Evolutionary conservation across 192 early-diverging fungal genomes (phyloP).

Genomic region (Umbelopsis isabellina): DNA sequence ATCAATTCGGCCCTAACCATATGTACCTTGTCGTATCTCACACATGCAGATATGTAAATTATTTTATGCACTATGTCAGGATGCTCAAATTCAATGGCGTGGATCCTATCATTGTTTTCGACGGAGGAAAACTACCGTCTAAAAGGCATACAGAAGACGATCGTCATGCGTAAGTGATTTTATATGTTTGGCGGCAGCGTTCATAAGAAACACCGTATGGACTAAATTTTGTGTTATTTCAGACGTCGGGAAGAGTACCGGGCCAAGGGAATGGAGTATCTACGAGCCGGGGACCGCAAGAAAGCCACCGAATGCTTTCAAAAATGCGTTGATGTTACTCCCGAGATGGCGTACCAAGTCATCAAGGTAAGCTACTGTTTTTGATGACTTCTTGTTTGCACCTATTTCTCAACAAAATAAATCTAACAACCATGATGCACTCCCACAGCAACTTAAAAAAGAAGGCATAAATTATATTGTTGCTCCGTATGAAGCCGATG

Average conservation of each 20-base stretch:
- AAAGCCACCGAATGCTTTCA: constrained; percentile 78
- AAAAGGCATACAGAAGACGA: constrained; percentile 77
- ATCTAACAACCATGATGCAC: no score
- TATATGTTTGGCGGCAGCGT: not conserved
- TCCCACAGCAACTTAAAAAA: constrained; percentile 43
- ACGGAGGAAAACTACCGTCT: constrained; percentile 87
- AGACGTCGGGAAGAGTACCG: constrained; percentile 64
- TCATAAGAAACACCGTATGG: not conserved
- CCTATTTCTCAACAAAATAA: no score
- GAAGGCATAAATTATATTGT: constrained; percentile 78
- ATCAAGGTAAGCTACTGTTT: constrained; percentile 61
- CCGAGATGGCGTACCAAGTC: constrained; percentile 76
- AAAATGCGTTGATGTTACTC: constrained; percentile 80
- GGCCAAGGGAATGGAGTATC: constrained; percentile 58
- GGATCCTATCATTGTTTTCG: constrained; percentile 90
- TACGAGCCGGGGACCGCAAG: constrained; percentile 55
- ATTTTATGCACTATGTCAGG: constrained; percentile 76
- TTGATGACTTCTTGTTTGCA: not conserved
- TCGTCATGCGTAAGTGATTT: constrained; percentile 52
- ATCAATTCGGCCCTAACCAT: not conserved
- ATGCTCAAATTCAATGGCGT: constrained; percentile 75
- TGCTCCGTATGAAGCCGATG: constrained; percentile 97
- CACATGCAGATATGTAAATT: constrained; percentile 74
- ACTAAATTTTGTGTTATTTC: not conserved
- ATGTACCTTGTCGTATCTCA: not conserved